Evolutionary conservation across 805 yeast genomes (phyloP), one percentile per base, ranked within the genome.

Genomic region (Zygoascus ofunaensis): DNA sequence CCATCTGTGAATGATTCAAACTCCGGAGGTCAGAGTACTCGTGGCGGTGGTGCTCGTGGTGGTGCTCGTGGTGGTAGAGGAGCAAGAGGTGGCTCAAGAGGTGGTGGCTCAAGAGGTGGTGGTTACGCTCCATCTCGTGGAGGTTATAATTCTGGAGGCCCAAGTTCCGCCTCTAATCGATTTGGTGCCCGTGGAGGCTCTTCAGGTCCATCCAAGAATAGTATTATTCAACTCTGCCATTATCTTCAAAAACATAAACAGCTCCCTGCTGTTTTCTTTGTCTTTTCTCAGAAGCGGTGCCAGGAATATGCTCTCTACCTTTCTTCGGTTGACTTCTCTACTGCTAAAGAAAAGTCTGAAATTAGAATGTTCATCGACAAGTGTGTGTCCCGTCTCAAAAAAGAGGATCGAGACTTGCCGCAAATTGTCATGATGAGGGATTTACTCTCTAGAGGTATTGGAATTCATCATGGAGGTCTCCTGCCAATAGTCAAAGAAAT

Each of bases 391-490:
- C 74, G 98, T 46, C 74, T 87, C 60, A 86, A 85, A 56, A 82
- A 80, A 54, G 98, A 92, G 56, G 98, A 92, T 60, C 73, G 97
- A 50, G 90, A 83, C 45, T 69, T 92, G 40, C 97, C 98, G 1
- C 98, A 92, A 64, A 90, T 92, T 47, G 51, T 85, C 48, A 79
- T 83, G 51, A 73, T 90, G 47, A 73, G 94, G 53, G 94, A 87
- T 24, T 70, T 90, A 72, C 64, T 92, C 36, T 74, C 86, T 37
- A 72, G 97, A 57, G 98, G 98, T 45, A 83, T 92, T 49, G 97
- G 95, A 0, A 94, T 89, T 2, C 97, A 89, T 60, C 97, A 89
- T 63, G 94, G 95, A 59, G 97, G 97, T 1, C 65, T 89, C 47
- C 65, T 89, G 46, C 97, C 97, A 0, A 89, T 89, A 33, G 94